Conservation (phyloP, 2,329 filamentous ascomycete genomes). For the Talaromyces albobiverticillius region DNA sequence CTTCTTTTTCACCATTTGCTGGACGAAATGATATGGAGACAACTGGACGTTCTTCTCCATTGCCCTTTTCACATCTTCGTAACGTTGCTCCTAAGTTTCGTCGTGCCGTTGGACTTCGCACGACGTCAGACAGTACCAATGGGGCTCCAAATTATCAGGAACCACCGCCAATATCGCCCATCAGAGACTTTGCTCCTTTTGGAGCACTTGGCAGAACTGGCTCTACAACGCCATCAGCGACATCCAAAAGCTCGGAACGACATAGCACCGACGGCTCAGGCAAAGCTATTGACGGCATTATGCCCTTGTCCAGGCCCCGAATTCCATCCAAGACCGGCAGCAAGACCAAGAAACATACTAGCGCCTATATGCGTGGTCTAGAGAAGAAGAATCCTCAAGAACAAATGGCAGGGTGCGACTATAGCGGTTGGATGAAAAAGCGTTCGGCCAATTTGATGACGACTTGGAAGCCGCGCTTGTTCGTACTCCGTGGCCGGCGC, state of each 20-base stretch:
- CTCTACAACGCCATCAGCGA: slow-evolving; percentile 64
- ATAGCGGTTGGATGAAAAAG: slow-evolving; percentile 99
- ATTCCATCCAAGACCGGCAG: slow-evolving; percentile 44
- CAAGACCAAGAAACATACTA: slow-evolving; percentile 90
- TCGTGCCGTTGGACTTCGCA: slow-evolving; percentile 68
- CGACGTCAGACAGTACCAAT: slow-evolving; percentile 70
- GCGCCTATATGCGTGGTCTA: slow-evolving; percentile 84
- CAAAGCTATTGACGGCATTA: slow-evolving; percentile 47
- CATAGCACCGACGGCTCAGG: slow-evolving; percentile 66
- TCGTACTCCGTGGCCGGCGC: slow-evolving; percentile 85
- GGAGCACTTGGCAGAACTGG: slow-evolving; percentile 72
- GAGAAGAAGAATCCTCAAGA: slow-evolving; percentile 77
- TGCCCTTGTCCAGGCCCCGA: slow-evolving; percentile 52
- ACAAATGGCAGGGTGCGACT: slow-evolving; percentile 83
- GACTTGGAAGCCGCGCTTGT: slow-evolving; percentile 96
- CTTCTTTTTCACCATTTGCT: slow-evolving; percentile 47
- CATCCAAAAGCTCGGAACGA: slow-evolving; percentile 71
- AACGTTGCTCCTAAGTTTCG: slow-evolving; percentile 60
- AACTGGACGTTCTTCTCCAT: slow-evolving; percentile 48
- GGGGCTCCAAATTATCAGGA: slow-evolving; percentile 47
- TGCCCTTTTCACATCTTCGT: slow-evolving; percentile 48
- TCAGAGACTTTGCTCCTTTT: slow-evolving; percentile 58
- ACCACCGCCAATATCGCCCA: slow-evolving; percentile 41
- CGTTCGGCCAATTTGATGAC: slow-evolving; percentile 94
- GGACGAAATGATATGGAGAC: slow-evolving; percentile 49